phyloP scores from a whole-genome alignment of 2,329 filamentous ascomycete species.

The Trichophyton equinum region DNA sequence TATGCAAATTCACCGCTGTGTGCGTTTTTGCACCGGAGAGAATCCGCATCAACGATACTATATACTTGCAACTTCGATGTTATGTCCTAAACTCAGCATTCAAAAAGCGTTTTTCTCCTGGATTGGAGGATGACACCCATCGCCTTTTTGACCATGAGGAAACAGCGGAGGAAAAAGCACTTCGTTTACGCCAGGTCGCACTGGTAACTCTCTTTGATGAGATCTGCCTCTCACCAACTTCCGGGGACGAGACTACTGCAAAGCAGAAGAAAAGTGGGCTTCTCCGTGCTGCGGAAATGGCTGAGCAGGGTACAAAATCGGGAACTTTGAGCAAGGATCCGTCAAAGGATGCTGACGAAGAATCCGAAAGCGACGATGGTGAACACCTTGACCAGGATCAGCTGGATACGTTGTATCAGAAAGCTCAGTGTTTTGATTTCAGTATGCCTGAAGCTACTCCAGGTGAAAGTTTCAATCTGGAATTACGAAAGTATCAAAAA shows the following conservation, averaged over 20 bases:
- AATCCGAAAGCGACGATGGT: slow-evolving; percentile 64
- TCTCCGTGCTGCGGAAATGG: slow-evolving; percentile 74
- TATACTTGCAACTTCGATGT: slow-evolving; percentile 79
- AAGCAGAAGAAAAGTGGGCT: slow-evolving; percentile 74
- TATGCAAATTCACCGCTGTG: slow-evolving; percentile 74
- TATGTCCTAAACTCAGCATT: slow-evolving; percentile 67
- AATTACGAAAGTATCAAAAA: slow-evolving; percentile 82
- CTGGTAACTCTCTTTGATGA: slow-evolving; percentile 83
- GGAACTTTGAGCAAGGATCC: slow-evolving; percentile 35
- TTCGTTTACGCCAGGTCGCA: slow-evolving; percentile 74
- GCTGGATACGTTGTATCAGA: slow-evolving; percentile 83
- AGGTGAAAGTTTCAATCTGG: slow-evolving; percentile 66
- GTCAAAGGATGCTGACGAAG: slow-evolving; percentile 33
- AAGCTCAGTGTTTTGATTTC: slow-evolving; percentile 95
- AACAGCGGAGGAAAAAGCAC: slow-evolving; percentile 66
- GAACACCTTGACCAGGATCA: slow-evolving; percentile 91
- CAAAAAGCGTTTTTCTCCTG: slow-evolving; percentile 48
- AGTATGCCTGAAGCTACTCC: slow-evolving; percentile 78
- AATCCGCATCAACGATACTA: slow-evolving; percentile 77
- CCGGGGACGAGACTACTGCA: slow-evolving; percentile 58
- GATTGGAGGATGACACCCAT: slow-evolving; percentile 52
- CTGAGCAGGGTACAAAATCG: slow-evolving; percentile 58
- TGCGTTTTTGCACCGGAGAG: slow-evolving; percentile 83
- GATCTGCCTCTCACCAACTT: slow-evolving; percentile 66
- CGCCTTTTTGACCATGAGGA: slow-evolving; percentile 76